Evolutionary conservation across 2,329 filamentous ascomycete species (phyloP).

Genomic region (Aspergillus pseudotamarii): DNA sequence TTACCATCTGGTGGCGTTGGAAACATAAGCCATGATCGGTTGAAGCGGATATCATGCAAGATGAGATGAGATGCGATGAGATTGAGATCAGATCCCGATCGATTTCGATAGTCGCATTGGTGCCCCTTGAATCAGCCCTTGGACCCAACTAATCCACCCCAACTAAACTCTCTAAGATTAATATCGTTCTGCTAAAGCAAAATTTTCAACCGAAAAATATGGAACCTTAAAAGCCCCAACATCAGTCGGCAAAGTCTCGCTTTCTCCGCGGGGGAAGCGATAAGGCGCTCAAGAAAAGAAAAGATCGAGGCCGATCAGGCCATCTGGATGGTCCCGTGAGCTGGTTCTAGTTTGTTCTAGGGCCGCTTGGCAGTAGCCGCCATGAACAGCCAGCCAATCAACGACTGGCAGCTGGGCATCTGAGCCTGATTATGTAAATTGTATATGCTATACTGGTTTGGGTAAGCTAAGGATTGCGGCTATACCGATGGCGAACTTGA

Average conservation of each 20-base stretch:
- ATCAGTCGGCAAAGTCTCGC: not conserved
- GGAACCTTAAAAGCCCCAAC: not conserved
- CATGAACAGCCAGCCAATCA: not conserved
- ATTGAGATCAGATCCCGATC: conserved; percentile 12
- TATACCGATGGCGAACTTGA: not conserved
- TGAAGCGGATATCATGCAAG: conserved; percentile 6
- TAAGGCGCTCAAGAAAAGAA: not conserved
- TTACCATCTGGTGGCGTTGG: conserved; percentile 6
- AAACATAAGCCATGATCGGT: not conserved
- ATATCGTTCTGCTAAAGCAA: not conserved
- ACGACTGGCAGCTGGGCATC: no score
- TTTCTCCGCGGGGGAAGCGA: not conserved
- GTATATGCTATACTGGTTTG: conserved; percentile 6
- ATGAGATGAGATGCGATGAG: conserved; percentile 11
- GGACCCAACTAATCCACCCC: not conserved
- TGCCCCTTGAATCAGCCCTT: not conserved
- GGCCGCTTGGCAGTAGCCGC: not conserved
- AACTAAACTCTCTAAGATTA: not conserved
- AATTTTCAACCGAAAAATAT: not conserved
- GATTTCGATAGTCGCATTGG: not conserved
- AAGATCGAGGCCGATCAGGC: conserved; percentile 2
- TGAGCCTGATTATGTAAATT: not conserved
- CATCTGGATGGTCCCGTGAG: conserved; percentile 7
- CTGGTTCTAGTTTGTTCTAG: conserved; percentile 19
- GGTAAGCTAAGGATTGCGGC: not conserved